Base-by-base conservation (phyloP, 2,329 filamentous ascomycete genomes). In the Clonostachys rhizophaga region DNA sequence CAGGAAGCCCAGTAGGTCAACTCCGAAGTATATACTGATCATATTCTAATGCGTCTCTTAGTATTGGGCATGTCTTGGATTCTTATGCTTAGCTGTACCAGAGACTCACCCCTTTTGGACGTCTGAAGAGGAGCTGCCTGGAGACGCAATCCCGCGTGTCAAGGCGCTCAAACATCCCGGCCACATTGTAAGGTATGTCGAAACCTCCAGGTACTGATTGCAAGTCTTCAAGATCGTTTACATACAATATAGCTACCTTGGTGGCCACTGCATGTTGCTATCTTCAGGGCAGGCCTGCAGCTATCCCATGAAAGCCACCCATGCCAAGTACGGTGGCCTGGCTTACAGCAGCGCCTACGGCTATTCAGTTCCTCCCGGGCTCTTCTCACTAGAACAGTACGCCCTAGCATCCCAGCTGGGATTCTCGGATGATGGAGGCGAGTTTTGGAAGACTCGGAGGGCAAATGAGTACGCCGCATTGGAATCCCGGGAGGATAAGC, bases 61-160 rank as follows among this genome's bases (percentile, higher is more conserved):
- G 24, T 91, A 91, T 63, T 91, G 88, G 88, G 86, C 85, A 45
- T 91, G 87, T 66, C 71, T 91, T 18, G 81, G 86, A 2, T 91
- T 91, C 58, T 86, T 87, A 41, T 85, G 85, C 45, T 72, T 91
- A 3, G 86, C 84, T 2, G 75, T 89, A 12, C 81, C 87, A 1
- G 76, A 80, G 43, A 70, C 73, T 2, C 87, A 91, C 61, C 84
- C 86, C 0, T 91, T 92, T 67, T 91, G 88, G 87, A 78, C 81
- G 2, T 80, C 81, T 0, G 58, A 75, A 40, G 87, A 91, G 57
- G 79, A 89, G 54, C 68, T 77, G 45, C 78, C 80, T 3, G 75
- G 72, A 43, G 61, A 69, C 1, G 68, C 72, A 10, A 68, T 88
- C n/a, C 78, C 81, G 2, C 69, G 72, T n/a, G 61, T 83, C 47